These are phyloP conservation scores for Narthecium ossifragum DNA, from an alignment of 106 monocot species.

Conservation along the genomic window DNA sequence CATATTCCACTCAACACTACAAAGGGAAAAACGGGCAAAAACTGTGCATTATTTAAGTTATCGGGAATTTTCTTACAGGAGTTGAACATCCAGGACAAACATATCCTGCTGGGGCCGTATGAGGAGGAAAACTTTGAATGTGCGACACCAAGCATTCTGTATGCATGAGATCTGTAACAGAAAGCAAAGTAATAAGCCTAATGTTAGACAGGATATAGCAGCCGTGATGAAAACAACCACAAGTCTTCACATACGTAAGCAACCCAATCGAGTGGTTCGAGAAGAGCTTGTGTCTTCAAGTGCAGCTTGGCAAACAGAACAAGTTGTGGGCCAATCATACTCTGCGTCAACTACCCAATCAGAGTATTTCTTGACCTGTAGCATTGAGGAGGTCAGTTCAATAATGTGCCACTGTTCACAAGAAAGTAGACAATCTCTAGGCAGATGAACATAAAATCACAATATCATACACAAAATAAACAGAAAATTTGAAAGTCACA, in stretches of 20 bases:
- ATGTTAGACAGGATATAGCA: too few relatives aligned
- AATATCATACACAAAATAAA: too few relatives aligned
- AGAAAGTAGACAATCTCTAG: too few relatives aligned
- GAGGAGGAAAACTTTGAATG: conserved; percentile 59
- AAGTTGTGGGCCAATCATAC: conserved; percentile 91
- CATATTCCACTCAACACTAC: background rate
- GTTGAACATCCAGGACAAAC: conserved; percentile 69
- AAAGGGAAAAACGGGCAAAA: too few relatives aligned
- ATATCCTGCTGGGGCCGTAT: conserved; percentile 74
- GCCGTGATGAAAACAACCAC: too few relatives aligned
- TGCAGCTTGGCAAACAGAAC: conserved; percentile 50
- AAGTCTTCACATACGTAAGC: conserved; percentile 63
- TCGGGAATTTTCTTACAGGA: conserved; percentile 35
- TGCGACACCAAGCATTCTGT: conserved; percentile 76
- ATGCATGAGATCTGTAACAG: conserved; percentile 72
- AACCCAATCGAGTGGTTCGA: conserved; percentile 84
- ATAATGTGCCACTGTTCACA: too few relatives aligned
- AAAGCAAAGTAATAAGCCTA: background rate
- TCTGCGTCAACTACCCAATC: conserved; percentile 98
- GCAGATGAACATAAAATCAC: too few relatives aligned
- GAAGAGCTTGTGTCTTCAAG: conserved; percentile 55
- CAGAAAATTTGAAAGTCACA: too few relatives aligned
- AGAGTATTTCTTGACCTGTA: conserved; percentile 80
- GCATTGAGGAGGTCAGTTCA: background rate
- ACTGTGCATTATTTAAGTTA: background rate